These are phyloP conservation scores for Lentinula novae-zelandiae DNA, from an alignment of 1,284 basidiomycete genomes.

Conservation along the genomic window DNA sequence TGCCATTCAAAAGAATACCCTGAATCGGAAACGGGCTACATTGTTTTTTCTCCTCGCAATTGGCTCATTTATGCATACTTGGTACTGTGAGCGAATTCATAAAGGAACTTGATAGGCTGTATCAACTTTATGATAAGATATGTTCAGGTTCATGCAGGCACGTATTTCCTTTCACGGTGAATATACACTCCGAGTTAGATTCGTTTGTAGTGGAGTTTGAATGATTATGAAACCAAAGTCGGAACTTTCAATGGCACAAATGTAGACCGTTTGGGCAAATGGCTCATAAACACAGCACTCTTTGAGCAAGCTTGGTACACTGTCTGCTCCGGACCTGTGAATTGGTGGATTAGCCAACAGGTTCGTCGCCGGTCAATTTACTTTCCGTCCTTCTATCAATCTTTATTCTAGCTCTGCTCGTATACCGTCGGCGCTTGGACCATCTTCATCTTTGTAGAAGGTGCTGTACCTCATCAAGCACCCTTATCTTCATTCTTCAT, in stretches of 20 bases:
- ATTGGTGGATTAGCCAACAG: constrained; percentile 78
- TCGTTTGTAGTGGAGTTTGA: constrained; percentile 49
- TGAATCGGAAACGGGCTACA: constrained; percentile 11
- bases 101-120: background rate
- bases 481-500: background rate
- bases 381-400: background rate
- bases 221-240: constrained; percentile 32
- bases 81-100: constrained; percentile 50
- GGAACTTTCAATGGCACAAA: constrained; percentile 13
- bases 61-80: constrained; percentile 48
- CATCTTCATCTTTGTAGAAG: constrained; percentile 52
- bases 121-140: constrained; percentile 32
- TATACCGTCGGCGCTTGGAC: constrained; percentile 67
- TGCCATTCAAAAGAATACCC: constrained; percentile 15
- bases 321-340: constrained; percentile 36
- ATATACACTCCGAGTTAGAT: background rate
- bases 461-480: constrained; percentile 26
- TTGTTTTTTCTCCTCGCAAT: constrained; percentile 32
- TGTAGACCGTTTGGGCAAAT: constrained; percentile 41
- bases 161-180: constrained; percentile 17
- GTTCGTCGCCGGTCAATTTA: constrained; percentile 24
- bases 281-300: constrained; percentile 58
- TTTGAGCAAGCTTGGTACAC: constrained; percentile 56
- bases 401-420: constrained; percentile 36
- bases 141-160: constrained; percentile 51